Conservation (phyloP, 1,139 yeast genomes). For the Pichia sp. region DNA sequence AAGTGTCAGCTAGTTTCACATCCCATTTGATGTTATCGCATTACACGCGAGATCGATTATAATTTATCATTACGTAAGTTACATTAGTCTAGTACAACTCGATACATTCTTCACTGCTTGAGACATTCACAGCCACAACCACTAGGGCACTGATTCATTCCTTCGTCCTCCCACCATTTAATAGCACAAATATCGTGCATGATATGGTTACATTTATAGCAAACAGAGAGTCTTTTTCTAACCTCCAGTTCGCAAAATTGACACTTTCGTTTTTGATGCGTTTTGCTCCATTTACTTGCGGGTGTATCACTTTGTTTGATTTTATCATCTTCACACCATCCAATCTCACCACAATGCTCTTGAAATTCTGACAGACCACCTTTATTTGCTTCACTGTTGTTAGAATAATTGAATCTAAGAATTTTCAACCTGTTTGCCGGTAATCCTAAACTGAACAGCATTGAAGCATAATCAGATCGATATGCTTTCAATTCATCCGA, state of each 20-base stretch:
- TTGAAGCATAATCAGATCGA: conserved; percentile 70
- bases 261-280: conserved; percentile 32
- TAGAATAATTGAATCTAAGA: conserved; percentile 62
- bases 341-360: conserved; percentile 36
- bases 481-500: conserved; percentile 40
- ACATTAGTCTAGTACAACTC: too few species aligned
- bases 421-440: conserved; percentile 72
- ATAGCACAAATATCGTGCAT: conserved; percentile 73
- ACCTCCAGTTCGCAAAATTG: conserved; percentile 58
- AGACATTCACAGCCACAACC: conserved; percentile 87
- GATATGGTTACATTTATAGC: conserved; percentile 71
- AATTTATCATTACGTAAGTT: too few species aligned
- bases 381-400: background rate
- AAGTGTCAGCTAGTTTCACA: too few species aligned
- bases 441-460: conserved; percentile 76
- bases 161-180: conserved; percentile 64
- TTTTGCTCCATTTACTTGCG: conserved; percentile 9
- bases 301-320: background rate
- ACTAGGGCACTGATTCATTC: conserved; percentile 59
- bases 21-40: too few species aligned
- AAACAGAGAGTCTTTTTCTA: conserved; percentile 53
- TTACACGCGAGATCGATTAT: too few species aligned
- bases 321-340: conserved; percentile 26
- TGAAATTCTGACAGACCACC: conserved; percentile 21
- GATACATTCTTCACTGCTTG: conserved; percentile 13